phyloP scores from a whole-genome alignment of 257 asterid species.

The Buddleja alternifolia region DNA sequence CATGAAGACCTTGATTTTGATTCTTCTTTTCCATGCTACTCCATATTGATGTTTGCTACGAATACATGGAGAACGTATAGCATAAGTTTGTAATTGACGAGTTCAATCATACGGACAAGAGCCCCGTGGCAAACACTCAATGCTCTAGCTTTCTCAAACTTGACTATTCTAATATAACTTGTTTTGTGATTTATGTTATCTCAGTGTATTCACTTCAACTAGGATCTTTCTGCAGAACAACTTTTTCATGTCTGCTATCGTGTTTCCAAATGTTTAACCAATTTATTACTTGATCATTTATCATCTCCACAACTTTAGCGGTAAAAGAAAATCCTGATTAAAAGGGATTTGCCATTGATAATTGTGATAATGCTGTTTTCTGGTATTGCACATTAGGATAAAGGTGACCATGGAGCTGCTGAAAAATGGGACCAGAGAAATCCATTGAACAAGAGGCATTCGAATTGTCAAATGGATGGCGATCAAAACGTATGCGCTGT shows the following conservation, averaged over 20 bases:
- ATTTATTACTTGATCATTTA: slow-evolving; percentile 6
- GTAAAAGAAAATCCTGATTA: slow-evolving; percentile 8
- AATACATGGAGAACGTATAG: slow-evolving; percentile 1
- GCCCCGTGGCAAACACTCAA: not conserved
- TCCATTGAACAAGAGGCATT: slow-evolving; percentile 29
- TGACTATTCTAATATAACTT: not conserved
- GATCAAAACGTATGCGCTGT: slow-evolving; percentile 41
- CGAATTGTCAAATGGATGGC: slow-evolving; percentile 40
- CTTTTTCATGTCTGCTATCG: not conserved
- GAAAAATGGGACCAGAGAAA: slow-evolving; percentile 28
- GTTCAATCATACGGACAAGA: not conserved
- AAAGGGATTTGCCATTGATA: slow-evolving; percentile 16
- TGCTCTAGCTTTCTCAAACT: not conserved
- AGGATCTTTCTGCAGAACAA: slow-evolving; percentile 1
- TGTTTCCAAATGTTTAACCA: not conserved
- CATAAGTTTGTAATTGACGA: not conserved
- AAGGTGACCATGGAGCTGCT: slow-evolving; percentile 51
- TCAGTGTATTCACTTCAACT: not conserved
- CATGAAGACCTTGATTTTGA: not conserved
- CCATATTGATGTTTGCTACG: not conserved
- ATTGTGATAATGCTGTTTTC: slow-evolving; percentile 28
- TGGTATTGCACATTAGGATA: slow-evolving; percentile 56
- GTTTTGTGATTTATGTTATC: slow-evolving; percentile 7
- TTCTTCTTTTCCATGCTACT: not conserved
- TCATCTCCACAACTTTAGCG: slow-evolving; percentile 8